phyloP scores from a whole-genome alignment of 495 filamentous ascomycete genomes.

The Aspergillus sclerotioniger region DNA sequence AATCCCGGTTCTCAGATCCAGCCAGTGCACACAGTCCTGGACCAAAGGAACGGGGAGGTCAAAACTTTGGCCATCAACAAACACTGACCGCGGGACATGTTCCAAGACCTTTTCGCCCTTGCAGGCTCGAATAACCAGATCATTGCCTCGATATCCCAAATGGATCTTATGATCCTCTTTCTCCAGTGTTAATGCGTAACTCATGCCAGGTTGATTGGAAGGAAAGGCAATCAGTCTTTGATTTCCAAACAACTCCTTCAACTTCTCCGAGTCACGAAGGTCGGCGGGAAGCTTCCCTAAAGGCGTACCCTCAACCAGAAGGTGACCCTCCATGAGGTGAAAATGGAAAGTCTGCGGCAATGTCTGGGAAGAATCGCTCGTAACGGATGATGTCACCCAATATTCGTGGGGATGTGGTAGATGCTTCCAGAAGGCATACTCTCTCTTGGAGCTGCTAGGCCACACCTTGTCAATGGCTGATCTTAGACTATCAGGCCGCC shows the following conservation, averaged over 20 bases:
- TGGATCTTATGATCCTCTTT: slow-evolving; percentile 36
- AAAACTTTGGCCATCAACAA: slow-evolving; percentile 21
- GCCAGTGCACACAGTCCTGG: slow-evolving; percentile 56
- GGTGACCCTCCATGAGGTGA: slow-evolving; percentile 54
- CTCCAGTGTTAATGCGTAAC: slow-evolving; percentile 33
- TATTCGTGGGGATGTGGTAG: slow-evolving; percentile 14
- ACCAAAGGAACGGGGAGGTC: slow-evolving; percentile 50
- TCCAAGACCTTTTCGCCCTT: slow-evolving; percentile 30
- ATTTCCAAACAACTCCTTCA: slow-evolving; percentile 44
- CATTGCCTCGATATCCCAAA: slow-evolving; percentile 32
- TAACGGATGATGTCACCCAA: slow-evolving; percentile 27
- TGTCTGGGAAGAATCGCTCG: slow-evolving; percentile 8
- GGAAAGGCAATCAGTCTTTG: slow-evolving; percentile 38
- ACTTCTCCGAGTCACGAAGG: slow-evolving; percentile 43
- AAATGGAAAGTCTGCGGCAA: slow-evolving; percentile 37
- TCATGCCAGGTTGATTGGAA: slow-evolving; percentile 43
- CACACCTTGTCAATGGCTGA: slow-evolving; percentile 21
- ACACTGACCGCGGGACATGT: slow-evolving; percentile 41
- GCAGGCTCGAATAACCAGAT: slow-evolving; percentile 27
- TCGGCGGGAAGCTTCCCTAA: slow-evolving; percentile 48
- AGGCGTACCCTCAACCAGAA: slow-evolving; percentile 55
- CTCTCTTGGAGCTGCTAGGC: slow-evolving; percentile 3
- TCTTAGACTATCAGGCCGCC: slow-evolving; percentile 23
- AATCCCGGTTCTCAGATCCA: slow-evolving; percentile 40
- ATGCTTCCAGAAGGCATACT: slow-evolving; percentile 30